Base-by-base conservation (phyloP, 257 asterid species). In the Thymus mandschuricus region DNA sequence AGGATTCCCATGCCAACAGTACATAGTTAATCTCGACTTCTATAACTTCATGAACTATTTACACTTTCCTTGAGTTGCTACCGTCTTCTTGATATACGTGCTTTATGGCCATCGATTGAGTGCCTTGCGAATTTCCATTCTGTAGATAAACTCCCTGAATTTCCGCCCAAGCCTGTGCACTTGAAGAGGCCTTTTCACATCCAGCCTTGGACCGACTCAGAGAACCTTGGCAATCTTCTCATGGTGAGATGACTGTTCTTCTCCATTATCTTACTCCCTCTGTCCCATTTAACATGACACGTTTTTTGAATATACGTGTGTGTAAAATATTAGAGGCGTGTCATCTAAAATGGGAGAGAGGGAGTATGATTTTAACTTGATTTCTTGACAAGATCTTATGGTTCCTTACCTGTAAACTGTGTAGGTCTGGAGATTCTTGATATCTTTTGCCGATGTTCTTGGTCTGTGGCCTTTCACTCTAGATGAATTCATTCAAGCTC, bases 391-490 rank as follows among this genome's bases (percentile, higher is more conserved):
- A 58, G 63, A 51, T 67, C n/a, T 62, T 67, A 49, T 21, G 55
- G 46, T 76, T 70, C 48, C 51, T 45, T 51, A 57, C 58, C 58
- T 70, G 59, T 68, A 9, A 68, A 69, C 66, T 50, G 5, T 73
- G 60, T 73, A 92, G 98, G 95, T 87, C 66, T 92, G 97, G 97
- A 87, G 86, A 83, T 92, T 92, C 86, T 87, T 87, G 78, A 88
- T 88, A 74, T 82, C 93, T 33, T 92, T 92, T 76, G 82, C 93
- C 4, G 98, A 92, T 85, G 92, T 88, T 75, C 96, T 92, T 76
- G 90, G 86, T 46, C 89, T 92, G 52, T 90, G 97, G 97, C 97
- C 98, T 78, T 92, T 90, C 82, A 88, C 98, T 63, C 68, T 92
- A 81, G 98, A 88, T 74, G 97, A 92, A 81, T 84, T 92, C 80